Evolutionary conservation across 805 yeast species (phyloP).

Genomic region (Jamesozyma lodderae): DNA sequence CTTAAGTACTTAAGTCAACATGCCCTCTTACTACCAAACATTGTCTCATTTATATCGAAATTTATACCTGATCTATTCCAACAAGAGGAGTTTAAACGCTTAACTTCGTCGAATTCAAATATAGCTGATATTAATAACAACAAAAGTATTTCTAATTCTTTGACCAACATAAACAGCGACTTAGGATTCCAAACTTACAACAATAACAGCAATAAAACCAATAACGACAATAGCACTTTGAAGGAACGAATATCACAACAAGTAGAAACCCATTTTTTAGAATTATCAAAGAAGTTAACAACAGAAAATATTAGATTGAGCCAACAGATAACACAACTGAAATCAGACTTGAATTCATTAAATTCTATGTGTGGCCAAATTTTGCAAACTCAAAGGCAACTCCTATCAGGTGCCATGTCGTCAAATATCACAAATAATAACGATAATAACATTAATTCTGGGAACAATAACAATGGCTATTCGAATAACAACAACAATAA

Average conservation of each 20-base stretch:
- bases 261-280: slow-evolving; percentile 16
- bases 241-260: slow-evolving; percentile 3
- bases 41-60: slow-evolving; percentile 21
- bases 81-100: slow-evolving; percentile 15
- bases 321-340: slow-evolving; percentile 24
- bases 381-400: slow-evolving; percentile 20
- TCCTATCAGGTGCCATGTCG: slow-evolving; percentile 6
- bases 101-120: not conserved
- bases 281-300: slow-evolving; percentile 23
- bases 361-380: slow-evolving; percentile 23
- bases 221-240: not conserved
- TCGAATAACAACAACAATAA: not conserved
- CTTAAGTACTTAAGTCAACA: slow-evolving; percentile 20
- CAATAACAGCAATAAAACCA: too few relatives aligned
- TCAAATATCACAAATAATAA: not conserved
- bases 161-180: not conserved
- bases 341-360: slow-evolving; percentile 21
- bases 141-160: not conserved
- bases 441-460: not conserved
- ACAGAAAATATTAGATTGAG: slow-evolving; percentile 26
- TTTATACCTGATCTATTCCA: slow-evolving; percentile 25
- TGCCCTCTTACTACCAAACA: slow-evolving; percentile 21
- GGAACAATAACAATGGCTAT: too few relatives aligned
- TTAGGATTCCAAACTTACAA: not conserved
- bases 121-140: not conserved